These are phyloP conservation scores for Aegilops bicornis DNA, from an alignment of 176 grass and related monocot genomes.

Conservation along the genomic window DNA sequence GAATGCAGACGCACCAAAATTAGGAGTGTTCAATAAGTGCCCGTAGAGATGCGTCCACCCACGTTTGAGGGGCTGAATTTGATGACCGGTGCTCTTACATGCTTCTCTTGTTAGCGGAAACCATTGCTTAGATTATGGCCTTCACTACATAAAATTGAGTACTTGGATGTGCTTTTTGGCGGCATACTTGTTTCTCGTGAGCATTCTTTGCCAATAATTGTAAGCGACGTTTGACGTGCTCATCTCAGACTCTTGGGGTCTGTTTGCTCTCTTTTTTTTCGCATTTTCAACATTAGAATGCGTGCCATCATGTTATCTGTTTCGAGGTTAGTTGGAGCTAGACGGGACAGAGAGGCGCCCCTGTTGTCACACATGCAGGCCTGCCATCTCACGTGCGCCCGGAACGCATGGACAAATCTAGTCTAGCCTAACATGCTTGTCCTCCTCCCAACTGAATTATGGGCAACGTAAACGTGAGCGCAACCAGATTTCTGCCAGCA, in stretches of 20 bases:
- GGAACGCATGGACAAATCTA: not conserved
- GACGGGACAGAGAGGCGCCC: not conserved
- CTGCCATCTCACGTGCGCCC: too few relatives aligned
- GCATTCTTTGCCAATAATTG: slow-evolving; percentile 2
- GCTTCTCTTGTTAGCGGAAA: too few relatives aligned
- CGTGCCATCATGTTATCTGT: not conserved
- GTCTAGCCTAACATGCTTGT: not conserved
- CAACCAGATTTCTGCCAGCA: not conserved
- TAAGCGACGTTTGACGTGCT: not conserved
- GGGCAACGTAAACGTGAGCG: not conserved
- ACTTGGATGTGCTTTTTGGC: not conserved
- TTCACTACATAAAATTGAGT: not conserved
- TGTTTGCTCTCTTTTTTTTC: not conserved
- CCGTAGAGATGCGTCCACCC: too few relatives aligned
- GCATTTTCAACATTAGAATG: not conserved
- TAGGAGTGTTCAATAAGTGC: too few relatives aligned
- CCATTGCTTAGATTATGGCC: too few relatives aligned
- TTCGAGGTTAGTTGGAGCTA: not conserved
- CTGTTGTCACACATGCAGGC: not conserved
- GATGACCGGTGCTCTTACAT: too few relatives aligned
- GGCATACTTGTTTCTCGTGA: not conserved
- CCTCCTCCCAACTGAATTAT: not conserved
- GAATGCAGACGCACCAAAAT: too few relatives aligned
- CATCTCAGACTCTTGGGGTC: not conserved
- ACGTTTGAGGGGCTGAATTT: too few relatives aligned